A percentile compares a stretch with the other conserved stretches of the same genome.
phyloP scores from a whole-genome alignment of 129 eudicot species.

The Logfia minima region DNA sequence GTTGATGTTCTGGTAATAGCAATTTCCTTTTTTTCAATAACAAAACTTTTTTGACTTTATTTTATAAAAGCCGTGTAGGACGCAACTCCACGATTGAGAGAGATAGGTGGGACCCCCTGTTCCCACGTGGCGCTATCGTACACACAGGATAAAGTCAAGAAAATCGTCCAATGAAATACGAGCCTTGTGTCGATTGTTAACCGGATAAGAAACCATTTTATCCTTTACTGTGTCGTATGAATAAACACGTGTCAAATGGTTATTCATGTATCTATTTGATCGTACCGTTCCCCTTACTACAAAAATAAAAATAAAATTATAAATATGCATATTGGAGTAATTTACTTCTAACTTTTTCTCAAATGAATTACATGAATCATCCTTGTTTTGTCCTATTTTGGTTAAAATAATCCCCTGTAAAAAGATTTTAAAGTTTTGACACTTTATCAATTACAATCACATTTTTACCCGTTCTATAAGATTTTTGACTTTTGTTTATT shows the following conservation, averaged over 20 bases:
- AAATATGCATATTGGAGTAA: no score
- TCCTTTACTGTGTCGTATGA: background rate
- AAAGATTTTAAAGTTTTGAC: background rate
- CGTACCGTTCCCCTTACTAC: background rate
- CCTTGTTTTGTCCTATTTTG: background rate
- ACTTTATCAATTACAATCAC: background rate
- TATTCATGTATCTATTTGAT: background rate
- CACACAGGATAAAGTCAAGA: conserved; percentile 45
- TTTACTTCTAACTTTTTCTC: background rate
- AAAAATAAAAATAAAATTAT: background rate
- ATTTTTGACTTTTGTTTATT: no score
- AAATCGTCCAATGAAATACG: conserved; percentile 46
- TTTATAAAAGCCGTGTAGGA: conserved; percentile 53
- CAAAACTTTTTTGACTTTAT: conserved; percentile 53
- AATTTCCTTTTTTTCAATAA: conserved; percentile 15
- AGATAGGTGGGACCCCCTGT: conserved; percentile 21
- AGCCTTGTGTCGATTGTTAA: conserved; percentile 27
- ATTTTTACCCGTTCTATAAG: background rate
- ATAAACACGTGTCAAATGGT: background rate
- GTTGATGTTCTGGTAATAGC: background rate
- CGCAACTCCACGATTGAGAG: conserved; percentile 47
- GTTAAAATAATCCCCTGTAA: background rate
- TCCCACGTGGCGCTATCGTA: conserved; percentile 37
- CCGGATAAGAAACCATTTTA: background rate
- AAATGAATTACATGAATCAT: background rate